Conservation (phyloP, 441 rosid genomes). For the Jatropha podagrica region DNA sequence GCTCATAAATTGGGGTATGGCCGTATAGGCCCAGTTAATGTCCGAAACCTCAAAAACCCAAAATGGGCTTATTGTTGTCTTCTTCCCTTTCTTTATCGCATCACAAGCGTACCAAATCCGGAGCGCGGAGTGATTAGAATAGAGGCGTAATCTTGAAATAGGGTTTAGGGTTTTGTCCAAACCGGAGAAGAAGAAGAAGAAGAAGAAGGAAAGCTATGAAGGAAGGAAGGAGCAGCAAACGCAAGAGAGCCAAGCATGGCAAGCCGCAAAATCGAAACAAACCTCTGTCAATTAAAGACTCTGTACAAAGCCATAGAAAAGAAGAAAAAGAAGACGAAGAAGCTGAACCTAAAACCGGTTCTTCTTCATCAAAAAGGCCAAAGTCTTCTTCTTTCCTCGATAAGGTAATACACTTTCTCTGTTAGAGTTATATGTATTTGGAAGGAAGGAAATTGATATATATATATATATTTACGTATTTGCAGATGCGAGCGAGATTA, state of each 20-base stretch:
- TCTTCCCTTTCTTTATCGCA: too few relatives aligned
- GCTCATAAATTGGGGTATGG: too few relatives aligned
- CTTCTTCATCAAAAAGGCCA: constrained; percentile 41
- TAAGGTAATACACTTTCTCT: constrained; percentile 36
- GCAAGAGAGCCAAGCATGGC: constrained; percentile 44
- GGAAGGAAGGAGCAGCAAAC: constrained; percentile 45
- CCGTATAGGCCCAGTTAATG: too few relatives aligned
- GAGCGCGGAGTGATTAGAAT: too few relatives aligned
- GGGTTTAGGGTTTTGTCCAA: constrained; percentile 8
- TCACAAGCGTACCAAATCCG: too few relatives aligned
- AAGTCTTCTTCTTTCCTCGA: constrained; percentile 65
- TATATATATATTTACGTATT: neutral
- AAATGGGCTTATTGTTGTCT: too few relatives aligned
- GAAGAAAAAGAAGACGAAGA: constrained; percentile 2
- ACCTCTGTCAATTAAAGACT: neutral
- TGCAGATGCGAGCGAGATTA: constrained; percentile 76
- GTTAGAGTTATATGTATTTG: neutral
- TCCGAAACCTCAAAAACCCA: too few relatives aligned
- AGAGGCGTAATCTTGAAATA: neutral
- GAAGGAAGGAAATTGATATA: neutral
- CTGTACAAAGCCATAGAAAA: constrained; percentile 1
- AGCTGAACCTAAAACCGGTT: constrained; percentile 5
- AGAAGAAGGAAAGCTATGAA: constrained; percentile 33
- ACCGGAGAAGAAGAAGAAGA: neutral
- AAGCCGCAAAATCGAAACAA: constrained; percentile 26